Percentiles rank a stretch among this genome's conserved stretches.
These are phyloP conservation scores for Flaveria robusta DNA, from an alignment of 129 eudicot species.

Conservation along the genomic window DNA sequence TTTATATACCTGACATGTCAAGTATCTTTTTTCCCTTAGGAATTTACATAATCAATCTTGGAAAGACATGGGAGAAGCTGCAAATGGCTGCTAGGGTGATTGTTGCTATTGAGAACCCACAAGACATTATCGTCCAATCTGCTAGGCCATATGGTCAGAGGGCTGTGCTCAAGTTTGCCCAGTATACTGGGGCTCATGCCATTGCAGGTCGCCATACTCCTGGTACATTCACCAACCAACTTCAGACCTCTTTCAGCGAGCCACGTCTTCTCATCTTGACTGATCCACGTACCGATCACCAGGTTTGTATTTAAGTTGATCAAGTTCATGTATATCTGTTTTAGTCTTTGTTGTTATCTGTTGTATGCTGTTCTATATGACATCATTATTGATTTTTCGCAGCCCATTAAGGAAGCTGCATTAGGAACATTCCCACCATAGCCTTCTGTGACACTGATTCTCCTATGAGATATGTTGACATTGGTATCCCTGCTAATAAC, in stretches of 20 bases:
- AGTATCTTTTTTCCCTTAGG: constrained; percentile 20
- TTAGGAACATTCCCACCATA: constrained; percentile 71
- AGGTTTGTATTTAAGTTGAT: neutral
- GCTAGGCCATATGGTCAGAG: constrained; percentile 86
- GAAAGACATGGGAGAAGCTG: constrained; percentile 80
- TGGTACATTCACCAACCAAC: constrained; percentile 78
- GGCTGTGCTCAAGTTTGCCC: constrained; percentile 77
- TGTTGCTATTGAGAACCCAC: constrained; percentile 75
- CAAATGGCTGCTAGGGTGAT: constrained; percentile 83
- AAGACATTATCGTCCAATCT: constrained; percentile 85
- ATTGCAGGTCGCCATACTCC: constrained; percentile 86
- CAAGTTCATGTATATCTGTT: neutral
- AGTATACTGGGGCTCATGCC: constrained; percentile 59
- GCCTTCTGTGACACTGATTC: constrained; percentile 85
- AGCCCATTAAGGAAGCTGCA: constrained; percentile 84
- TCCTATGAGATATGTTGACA: constrained; percentile 74
- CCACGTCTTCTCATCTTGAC: constrained; percentile 19
- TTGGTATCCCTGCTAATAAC: constrained; percentile 85
- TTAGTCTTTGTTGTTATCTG: neutral
- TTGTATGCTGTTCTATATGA: neutral
- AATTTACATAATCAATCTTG: constrained; percentile 64
- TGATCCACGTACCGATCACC: constrained; percentile 20
- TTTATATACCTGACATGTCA: neutral
- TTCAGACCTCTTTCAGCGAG: constrained; percentile 52
- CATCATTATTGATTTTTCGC: constrained; percentile 3